These are phyloP conservation scores for Geranium rotundifolium DNA, from an alignment of 345 rosid species.

Conservation along the genomic window DNA sequence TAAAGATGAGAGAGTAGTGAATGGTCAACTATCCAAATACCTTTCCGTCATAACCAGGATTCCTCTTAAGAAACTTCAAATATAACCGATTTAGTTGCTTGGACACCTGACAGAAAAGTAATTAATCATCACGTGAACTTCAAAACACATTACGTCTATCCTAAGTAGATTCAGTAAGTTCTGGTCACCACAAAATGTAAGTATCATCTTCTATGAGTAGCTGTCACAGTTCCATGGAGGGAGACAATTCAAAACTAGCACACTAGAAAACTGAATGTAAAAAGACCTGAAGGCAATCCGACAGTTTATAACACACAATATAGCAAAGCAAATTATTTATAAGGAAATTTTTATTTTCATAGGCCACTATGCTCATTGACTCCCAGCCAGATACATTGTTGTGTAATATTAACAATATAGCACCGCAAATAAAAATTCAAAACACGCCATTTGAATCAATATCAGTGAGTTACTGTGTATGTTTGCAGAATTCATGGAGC, in stretches of 20 bases:
- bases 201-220: background rate
- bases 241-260: background rate
- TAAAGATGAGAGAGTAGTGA: background rate
- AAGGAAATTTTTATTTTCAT: background rate
- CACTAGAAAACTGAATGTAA: background rate
- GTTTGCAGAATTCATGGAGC: background rate
- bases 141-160: background rate
- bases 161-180: background rate
- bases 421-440: background rate
- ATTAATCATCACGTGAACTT: conserved; percentile 4
- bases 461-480: background rate
- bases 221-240: background rate
- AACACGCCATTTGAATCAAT: background rate
- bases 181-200: background rate
- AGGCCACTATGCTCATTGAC: background rate
- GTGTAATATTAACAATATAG: background rate
- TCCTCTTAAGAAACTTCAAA: conserved; percentile 67
- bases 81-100: conserved; percentile 72
- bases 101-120: conserved; percentile 49
- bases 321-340: background rate
- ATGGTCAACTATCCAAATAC: conserved; percentile 23
- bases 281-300: background rate
- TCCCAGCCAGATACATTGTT: background rate
- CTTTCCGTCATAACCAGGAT: conserved; percentile 96
- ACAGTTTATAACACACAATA: background rate